Evolutionary conservation across 139 green algal species (phyloP).

Genomic region (Chlamydomonas sp.): DNA sequence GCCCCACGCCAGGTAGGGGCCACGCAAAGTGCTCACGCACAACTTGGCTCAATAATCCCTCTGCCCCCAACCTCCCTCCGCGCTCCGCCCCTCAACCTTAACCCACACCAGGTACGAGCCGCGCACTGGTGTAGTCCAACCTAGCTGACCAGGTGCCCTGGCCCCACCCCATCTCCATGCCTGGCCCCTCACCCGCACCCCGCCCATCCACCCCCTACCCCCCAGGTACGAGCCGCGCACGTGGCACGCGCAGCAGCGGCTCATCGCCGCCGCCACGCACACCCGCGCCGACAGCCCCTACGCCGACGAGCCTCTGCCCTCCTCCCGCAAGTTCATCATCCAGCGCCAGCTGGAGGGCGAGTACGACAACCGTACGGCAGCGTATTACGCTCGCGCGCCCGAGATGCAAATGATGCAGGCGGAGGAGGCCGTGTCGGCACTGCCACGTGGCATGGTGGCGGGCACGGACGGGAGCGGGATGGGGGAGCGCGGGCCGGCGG

Average conservation of each 20-base stretch:
- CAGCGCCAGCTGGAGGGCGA: slow-evolving; percentile 30
- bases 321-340: slow-evolving; percentile 31
- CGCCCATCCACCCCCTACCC: not conserved
- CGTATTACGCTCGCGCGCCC: slow-evolving; percentile 11
- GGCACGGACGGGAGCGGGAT: not conserved
- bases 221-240: slow-evolving; percentile 23
- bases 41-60: too few species aligned
- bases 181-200: too few species aligned
- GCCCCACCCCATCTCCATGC: too few species aligned
- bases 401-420: slow-evolving; percentile 30
- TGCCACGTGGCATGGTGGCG: slow-evolving; percentile 21
- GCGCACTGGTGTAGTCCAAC: too few species aligned
- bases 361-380: slow-evolving; percentile 20
- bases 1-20: too few species aligned
- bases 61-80: too few species aligned
- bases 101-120: too few species aligned
- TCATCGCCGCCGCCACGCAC: slow-evolving; percentile 4
- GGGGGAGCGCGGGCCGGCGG: not conserved
- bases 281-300: not conserved
- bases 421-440: not conserved
- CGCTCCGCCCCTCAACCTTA: too few species aligned
- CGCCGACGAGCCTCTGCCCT: not conserved
- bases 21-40: too few species aligned
- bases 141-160: too few species aligned
- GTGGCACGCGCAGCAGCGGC: slow-evolving; percentile 15